Evolutionary conservation across 129 eudicot genomes (phyloP).

Genomic region (Oenanthe sinensis): DNA sequence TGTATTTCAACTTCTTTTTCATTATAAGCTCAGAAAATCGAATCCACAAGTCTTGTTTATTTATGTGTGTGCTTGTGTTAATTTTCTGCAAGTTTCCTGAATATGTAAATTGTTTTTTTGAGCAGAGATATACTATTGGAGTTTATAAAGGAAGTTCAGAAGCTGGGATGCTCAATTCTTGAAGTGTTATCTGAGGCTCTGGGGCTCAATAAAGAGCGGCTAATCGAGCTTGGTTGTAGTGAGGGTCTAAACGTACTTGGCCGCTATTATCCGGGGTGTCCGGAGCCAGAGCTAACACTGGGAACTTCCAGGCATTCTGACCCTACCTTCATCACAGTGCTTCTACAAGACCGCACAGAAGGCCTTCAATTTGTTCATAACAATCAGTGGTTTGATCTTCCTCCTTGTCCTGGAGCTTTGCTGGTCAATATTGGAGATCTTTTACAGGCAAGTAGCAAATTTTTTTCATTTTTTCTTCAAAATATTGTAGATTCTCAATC

Average conservation of each 20-base stretch:
- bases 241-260: constrained; percentile 2
- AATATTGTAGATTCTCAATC: background rate
- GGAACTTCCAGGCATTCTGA: constrained; percentile 9
- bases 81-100: background rate
- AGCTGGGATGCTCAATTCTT: background rate
- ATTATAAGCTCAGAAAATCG: background rate
- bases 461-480: background rate
- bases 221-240: constrained; percentile 1
- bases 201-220: background rate
- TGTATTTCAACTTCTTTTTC: too few relatives aligned
- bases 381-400: constrained; percentile 7
- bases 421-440: constrained; percentile 12
- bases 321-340: constrained; percentile 8
- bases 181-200: constrained; percentile 4
- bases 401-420: constrained; percentile 4
- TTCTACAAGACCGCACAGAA: background rate
- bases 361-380: constrained; percentile 8
- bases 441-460: background rate
- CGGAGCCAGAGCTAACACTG: constrained; percentile 1
- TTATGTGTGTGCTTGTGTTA: background rate
- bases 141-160: constrained; percentile 1
- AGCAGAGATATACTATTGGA: background rate
- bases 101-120: background rate
- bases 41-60: background rate
- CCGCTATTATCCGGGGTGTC: constrained; percentile 7